These are phyloP conservation scores for Salix purpurea DNA, from an alignment of 345 rosid species.

Conservation along the genomic window DNA sequence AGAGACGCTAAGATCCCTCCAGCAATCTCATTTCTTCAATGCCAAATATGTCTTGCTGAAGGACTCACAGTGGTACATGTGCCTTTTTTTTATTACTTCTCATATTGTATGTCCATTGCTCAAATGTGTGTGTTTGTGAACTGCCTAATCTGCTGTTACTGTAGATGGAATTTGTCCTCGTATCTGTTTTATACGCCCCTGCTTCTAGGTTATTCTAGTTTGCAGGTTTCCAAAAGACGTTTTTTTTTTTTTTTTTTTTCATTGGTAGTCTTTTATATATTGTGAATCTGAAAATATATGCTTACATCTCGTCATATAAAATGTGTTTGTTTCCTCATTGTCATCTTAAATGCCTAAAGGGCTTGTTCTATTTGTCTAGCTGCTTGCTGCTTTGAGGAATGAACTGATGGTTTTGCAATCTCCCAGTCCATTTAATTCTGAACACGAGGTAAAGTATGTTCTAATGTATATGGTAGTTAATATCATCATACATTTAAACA, in stretches of 20 bases:
- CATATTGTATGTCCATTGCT: neutral
- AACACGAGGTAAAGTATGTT: conserved; percentile 54
- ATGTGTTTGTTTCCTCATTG: conserved; percentile 1
- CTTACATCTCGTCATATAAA: neutral
- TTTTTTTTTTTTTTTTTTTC: too few relatives aligned
- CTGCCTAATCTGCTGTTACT: neutral
- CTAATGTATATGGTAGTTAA: neutral
- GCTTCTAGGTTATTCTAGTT: neutral
- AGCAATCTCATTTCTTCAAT: conserved; percentile 66
- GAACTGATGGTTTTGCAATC: conserved; percentile 51
- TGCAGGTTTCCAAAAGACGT: neutral
- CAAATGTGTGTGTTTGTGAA: too few relatives aligned
- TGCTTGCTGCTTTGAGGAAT: conserved; percentile 86
- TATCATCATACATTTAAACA: neutral
- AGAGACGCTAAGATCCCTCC: conserved; percentile 69
- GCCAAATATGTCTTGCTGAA: conserved; percentile 79
- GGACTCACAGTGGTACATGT: conserved; percentile 74
- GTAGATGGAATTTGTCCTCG: neutral
- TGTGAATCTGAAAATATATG: conserved; percentile 1
- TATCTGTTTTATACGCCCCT: neutral
- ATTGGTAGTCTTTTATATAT: neutral
- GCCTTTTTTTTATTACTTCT: neutral
- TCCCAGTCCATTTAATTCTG: conserved; percentile 73
- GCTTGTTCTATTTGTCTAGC: conserved; percentile 35
- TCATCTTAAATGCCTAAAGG: conserved; percentile 1